Base-by-base conservation (phyloP, 2,329 filamentous ascomycete genomes). In the Trichoderma sp. region DNA sequence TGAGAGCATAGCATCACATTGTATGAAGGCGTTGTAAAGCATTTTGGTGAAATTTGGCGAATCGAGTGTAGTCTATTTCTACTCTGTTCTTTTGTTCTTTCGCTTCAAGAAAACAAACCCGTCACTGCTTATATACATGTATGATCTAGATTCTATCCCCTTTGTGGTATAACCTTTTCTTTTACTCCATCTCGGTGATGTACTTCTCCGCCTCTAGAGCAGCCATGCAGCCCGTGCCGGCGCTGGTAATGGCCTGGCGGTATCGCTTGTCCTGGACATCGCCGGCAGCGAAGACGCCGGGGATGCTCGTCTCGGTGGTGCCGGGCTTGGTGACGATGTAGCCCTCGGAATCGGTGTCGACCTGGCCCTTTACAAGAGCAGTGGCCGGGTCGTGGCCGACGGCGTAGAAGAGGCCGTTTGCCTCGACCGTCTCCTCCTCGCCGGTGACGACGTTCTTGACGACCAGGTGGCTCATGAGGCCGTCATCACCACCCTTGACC, bases 181-280 rank as follows among this genome's bases (percentile, higher is more conserved):
- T 56, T 41, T 72, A 76, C 63, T 96, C 94, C 66, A 89, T 85
- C 81, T 98, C 96, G 6, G 94, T 89, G 73, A 99, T 88, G 88
- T 90, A 98, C 85, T 98, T 97, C 86, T 99, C 97, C 11, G 96
- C 96, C 83, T 99, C 97, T 73, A 99, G 90, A 12, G 96, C 97
- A 71, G 97, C 97, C 87, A 98, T 93, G 85, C 97, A 99, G 78
- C 97, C 97, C 77, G 95, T 95, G 76, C 95, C 96, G 80, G 97
- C 97, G 86, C 95, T 98, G 78, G 97, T 99, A 79, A 99, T 97
- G 64, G 97, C 97, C 88, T 99, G 97, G 83, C 97, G 91, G 85
- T 99, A 99, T 83, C 93, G 92, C 92, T 98, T 99, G 84, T 99
- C 97, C 88, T 99, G 97, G 11, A 99, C 97, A 83, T 99, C 97